Evolutionary conservation across 148 eudicot genomes (phyloP), one percentile per base, ranked within the genome.

Genomic region (Pouteria glomerata): DNA sequence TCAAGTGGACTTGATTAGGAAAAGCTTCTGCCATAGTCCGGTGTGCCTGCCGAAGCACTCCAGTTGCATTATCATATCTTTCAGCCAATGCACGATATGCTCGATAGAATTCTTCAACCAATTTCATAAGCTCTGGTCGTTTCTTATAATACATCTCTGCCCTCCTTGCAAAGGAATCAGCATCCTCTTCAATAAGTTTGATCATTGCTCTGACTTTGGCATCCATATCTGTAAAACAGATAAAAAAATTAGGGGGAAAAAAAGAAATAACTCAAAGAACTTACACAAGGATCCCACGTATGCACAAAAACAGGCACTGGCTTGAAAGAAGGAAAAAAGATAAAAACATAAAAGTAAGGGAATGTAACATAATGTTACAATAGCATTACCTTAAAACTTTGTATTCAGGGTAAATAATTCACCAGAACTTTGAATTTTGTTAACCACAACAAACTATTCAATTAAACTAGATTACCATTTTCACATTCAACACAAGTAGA

Each of bases 41-140:
- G 56, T 92, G 99, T 8, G 99, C 99, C 73, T 96, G 99, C 37
- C 93, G 85, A 69, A 96, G 87, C 33, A 85, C 94, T 55, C 84
- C 85, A 18, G 87, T 89, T 8, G 91, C 90, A 37, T 86, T 75
- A 71, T 86, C 85, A 21, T 88, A 88, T 73, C 88, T 81, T 80
- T 90, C 96, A 23, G 96, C 96, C 79, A 90, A 77, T 33, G 96
- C 88, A 70, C 96, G 92, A 61, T 90, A 86, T 63, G 90, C 85
- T 56, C 96, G 82, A 61, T 90, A 88, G 65, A 90, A 88, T 30
- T 90, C 96, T 79, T 90, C 96, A 24, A 90, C 90, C 66, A 88
- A 27, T 73, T 80, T 81, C 87, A 90, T 90, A 16, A 90, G 89
- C 73, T 86, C 92, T 11, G 96, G 96, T 1, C 92, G 82, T 61